A percentile compares a stretch with the other conserved stretches of the same genome.
phyloP scores from a whole-genome alignment of 2,329 filamentous ascomycete species.

The Bipolaris zeicola region DNA sequence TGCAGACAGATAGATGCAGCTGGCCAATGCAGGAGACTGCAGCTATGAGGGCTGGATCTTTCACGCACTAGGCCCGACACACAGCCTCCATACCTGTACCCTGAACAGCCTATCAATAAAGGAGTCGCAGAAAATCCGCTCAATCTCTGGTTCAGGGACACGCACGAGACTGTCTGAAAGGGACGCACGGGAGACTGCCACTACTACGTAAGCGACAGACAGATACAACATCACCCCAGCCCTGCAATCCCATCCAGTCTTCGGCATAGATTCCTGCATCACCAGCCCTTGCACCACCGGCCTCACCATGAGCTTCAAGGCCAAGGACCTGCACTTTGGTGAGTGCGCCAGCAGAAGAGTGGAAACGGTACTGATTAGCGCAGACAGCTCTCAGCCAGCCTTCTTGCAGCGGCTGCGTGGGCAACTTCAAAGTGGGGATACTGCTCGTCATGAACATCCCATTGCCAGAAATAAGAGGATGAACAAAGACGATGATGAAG shows the following conservation, averaged over 20 bases:
- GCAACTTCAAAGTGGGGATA: constrained; percentile 59
- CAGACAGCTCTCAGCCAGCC: constrained; percentile 59
- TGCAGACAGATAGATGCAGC: constrained; percentile 4
- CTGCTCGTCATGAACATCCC: constrained; percentile 53
- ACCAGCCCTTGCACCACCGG: constrained; percentile 7
- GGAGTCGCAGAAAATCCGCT: background rate
- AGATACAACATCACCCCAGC: background rate
- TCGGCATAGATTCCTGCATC: constrained; percentile 2
- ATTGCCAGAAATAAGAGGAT: constrained; percentile 53
- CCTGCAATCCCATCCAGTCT: constrained; percentile 11
- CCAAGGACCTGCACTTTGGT: constrained; percentile 73
- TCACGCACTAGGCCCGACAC: background rate
- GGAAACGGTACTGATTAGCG: constrained; percentile 43
- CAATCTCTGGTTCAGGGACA: background rate
- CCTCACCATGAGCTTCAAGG: constrained; percentile 61
- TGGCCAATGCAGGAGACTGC: constrained; percentile 12
- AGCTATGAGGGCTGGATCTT: background rate
- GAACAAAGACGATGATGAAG: constrained; percentile 68
- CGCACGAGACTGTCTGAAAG: constrained; percentile 3
- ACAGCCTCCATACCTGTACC: background rate
- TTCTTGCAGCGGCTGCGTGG: constrained; percentile 56
- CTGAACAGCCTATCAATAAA: background rate
- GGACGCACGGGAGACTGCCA: constrained; percentile 19
- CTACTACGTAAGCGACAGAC: constrained; percentile 14
- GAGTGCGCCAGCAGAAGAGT: background rate